Evolutionary conservation across 306 rosid species (phyloP), one percentile per base, ranked within the genome.

Genomic region (Ochetophila trinervis): DNA sequence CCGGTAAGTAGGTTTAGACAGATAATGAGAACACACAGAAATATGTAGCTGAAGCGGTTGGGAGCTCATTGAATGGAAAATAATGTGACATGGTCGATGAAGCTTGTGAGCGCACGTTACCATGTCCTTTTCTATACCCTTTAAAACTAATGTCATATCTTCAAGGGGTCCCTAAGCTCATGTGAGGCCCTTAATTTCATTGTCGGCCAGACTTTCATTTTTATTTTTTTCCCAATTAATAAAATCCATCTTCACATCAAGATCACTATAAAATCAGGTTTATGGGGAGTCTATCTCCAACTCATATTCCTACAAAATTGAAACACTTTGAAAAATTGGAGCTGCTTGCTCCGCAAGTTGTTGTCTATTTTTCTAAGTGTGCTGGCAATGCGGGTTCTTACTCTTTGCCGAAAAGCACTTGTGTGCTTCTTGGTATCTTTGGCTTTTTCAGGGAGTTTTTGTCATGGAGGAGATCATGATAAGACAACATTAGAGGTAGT

Each of bases 401-500:
- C 74, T 3, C 35, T 61, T 4, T 56, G 70, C 69, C 62, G 66
- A 52, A 77, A 72, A 78, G 85, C 83, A 67, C 77, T 74, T 74
- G 4, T 83, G 81, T 84, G 92, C 83, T 75, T 86, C 84, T 82
- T 71, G 77, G 22, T 78, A 52, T 74, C 72, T 40, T 34, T 84
- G 76, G 17, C 77, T 63, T 76, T 81, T 61, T 74, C 79, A 61
- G 76, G 57, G 36, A 78, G 79, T 60, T 73, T 79, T 50, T 82
- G 91, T 74, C 54, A 55, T 65, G 93, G 86, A 63, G 82, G 76
- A 53, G 53, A 49, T 49, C 9, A 36, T 12, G 84, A 77, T 23
- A 62, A 65, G 42, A 81, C 71, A 73, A 79, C 78, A 54, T 83
- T 86, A 8, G 82, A 89, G 77, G 91, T 93, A 45, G 86, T 89